Evolutionary conservation across 805 yeast species (phyloP).

Genomic region (Cyberlindnera maclurae): DNA sequence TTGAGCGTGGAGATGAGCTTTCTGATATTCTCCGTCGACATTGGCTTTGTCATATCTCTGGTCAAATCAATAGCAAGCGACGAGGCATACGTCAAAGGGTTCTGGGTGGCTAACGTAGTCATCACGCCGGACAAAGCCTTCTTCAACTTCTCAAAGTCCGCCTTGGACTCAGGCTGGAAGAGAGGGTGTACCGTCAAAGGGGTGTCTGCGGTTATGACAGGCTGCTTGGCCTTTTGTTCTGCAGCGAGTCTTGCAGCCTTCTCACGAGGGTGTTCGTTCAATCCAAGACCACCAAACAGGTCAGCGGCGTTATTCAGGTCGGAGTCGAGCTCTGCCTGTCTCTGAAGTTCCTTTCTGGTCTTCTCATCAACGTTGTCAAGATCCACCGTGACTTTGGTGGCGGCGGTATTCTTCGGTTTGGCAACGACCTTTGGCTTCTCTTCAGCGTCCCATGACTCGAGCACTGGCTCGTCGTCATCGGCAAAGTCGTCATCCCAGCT

Average conservation of each 20-base stretch:
- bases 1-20: constrained; percentile 81
- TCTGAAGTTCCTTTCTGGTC: constrained; percentile 68
- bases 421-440: constrained; percentile 44
- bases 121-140: constrained; percentile 61
- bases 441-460: constrained; percentile 89
- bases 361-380: constrained; percentile 65
- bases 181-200: constrained; percentile 74
- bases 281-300: constrained; percentile 67
- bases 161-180: constrained; percentile 74
- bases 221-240: constrained; percentile 25
- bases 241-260: constrained; percentile 30
- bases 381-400: constrained; percentile 36
- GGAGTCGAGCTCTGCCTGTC: constrained; percentile 72
- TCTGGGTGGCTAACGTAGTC: constrained; percentile 51
- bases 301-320: constrained; percentile 93
- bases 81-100: constrained; percentile 63
- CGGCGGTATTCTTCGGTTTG: constrained; percentile 18
- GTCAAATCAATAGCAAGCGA: constrained; percentile 76
- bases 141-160: constrained; percentile 71
- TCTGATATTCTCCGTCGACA: constrained; percentile 73
- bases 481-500: constrained; percentile 77
- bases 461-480: constrained; percentile 66
- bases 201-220: constrained; percentile 43
- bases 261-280: constrained; percentile 41
- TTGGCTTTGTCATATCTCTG: constrained; percentile 77